Conservation (phyloP, 805 yeast genomes). For the Yamadazyma philogaea region DNA sequence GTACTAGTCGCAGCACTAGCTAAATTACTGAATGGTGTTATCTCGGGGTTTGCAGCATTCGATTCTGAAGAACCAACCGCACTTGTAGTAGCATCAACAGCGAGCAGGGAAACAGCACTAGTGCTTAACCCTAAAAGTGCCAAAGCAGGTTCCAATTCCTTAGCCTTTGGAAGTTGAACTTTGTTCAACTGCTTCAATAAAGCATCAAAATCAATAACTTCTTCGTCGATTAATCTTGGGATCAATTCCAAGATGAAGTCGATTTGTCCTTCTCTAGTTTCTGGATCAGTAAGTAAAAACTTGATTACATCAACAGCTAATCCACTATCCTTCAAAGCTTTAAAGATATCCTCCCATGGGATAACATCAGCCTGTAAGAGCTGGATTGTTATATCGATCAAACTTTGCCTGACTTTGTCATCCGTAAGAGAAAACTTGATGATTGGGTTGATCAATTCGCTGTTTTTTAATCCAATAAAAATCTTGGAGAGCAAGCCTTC, state of each 20-base stretch:
- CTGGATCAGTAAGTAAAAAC: constrained; percentile 26
- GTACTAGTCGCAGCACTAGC: background rate
- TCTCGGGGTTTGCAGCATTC: background rate
- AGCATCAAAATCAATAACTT: constrained; percentile 12
- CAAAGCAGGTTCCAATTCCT: background rate
- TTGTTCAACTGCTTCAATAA: constrained; percentile 7
- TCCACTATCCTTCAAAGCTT: constrained; percentile 28
- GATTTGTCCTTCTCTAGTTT: constrained; percentile 25
- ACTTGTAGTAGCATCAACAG: background rate
- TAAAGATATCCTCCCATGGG: constrained; percentile 30
- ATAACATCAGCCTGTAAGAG: constrained; percentile 27
- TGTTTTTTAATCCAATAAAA: constrained; percentile 24
- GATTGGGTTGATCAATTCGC: constrained; percentile 28
- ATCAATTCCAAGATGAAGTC: constrained; percentile 24
- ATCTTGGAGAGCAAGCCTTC: constrained; percentile 21
- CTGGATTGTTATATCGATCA: constrained; percentile 23
- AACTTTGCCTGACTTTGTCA: constrained; percentile 23
- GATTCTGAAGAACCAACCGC: background rate
- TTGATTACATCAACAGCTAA: constrained; percentile 27
- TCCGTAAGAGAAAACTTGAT: constrained; percentile 28
- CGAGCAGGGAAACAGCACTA: background rate
- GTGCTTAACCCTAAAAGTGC: background rate
- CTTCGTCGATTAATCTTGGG: constrained; percentile 18
- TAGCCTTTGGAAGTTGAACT: background rate
- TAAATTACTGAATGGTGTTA: background rate